Conservation (phyloP, 257 asterid species). For the Solanum pinnatisectum region DNA sequence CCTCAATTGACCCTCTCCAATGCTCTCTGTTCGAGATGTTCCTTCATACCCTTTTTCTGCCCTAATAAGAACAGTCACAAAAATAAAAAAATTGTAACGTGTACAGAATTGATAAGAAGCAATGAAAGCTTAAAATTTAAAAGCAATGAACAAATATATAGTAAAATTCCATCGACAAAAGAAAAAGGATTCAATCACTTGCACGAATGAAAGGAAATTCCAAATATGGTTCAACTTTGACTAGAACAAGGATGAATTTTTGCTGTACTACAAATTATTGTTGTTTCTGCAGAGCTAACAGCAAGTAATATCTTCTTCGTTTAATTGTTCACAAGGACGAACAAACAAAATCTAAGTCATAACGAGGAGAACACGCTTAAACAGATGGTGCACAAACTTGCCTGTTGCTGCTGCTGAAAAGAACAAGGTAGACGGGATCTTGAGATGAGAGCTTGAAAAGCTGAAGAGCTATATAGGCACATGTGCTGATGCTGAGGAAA, state of each 20-base stretch:
- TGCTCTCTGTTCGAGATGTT: slow-evolving; percentile 5
- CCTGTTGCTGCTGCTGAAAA: slow-evolving; percentile 62
- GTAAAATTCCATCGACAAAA: background rate
- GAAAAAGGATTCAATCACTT: background rate
- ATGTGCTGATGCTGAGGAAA: slow-evolving; percentile 50
- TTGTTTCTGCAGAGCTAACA: background rate
- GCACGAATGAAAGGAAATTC: background rate
- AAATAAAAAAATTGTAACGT: background rate
- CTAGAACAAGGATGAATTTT: background rate
- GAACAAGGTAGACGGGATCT: slow-evolving; percentile 49
- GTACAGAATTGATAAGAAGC: background rate
- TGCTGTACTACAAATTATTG: background rate
- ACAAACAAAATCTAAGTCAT: background rate
- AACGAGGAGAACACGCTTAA: background rate
- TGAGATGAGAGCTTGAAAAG: slow-evolving; percentile 46
- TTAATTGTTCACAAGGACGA: background rate
- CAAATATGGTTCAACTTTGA: background rate
- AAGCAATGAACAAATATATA: no score
- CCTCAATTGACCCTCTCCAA: background rate
- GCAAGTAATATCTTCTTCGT: background rate
- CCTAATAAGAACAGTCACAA: slow-evolving; percentile 33
- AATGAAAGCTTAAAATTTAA: background rate
- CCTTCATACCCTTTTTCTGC: slow-evolving; percentile 47
- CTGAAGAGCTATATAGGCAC: slow-evolving; percentile 56
- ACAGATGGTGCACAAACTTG: slow-evolving; percentile 19